These are phyloP conservation scores for Leccinum fibrillosum DNA, from an alignment of 768 basidiomycete species.

Conservation along the genomic window DNA sequence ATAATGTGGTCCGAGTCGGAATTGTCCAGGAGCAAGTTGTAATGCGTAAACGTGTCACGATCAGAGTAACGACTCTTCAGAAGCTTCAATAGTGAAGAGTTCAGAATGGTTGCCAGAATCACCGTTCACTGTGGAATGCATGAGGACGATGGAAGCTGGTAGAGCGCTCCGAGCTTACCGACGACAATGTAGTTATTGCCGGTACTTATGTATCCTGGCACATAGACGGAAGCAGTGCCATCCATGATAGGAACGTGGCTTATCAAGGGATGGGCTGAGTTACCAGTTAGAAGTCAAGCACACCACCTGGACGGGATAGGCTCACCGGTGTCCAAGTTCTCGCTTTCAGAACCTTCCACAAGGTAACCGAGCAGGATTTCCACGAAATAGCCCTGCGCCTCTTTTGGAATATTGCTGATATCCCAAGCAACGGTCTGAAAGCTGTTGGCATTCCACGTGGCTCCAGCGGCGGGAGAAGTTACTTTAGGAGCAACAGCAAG, in stretches of 20 bases:
- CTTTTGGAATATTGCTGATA: constrained; percentile 35
- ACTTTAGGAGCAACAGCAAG: constrained; percentile 42
- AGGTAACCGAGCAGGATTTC: constrained; percentile 44
- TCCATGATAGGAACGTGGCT: constrained; percentile 47
- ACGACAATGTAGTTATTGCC: constrained; percentile 57
- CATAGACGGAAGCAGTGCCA: constrained; percentile 43
- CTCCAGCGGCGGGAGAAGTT: constrained; percentile 32
- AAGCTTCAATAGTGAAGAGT: constrained; percentile 48
- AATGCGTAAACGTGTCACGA: neutral
- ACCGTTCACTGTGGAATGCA: constrained; percentile 49
- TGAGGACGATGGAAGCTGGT: neutral
- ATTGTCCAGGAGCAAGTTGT: neutral
- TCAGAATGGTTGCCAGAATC: constrained; percentile 65
- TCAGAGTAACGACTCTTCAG: neutral
- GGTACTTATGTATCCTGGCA: constrained; percentile 44
- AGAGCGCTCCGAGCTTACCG: constrained; percentile 40
- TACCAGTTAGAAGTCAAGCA: constrained; percentile 5
- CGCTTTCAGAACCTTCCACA: constrained; percentile 28
- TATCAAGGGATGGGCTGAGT: constrained; percentile 56
- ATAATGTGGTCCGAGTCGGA: neutral
- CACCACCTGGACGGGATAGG: neutral
- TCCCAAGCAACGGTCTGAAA: constrained; percentile 44
- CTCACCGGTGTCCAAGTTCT: constrained; percentile 51
- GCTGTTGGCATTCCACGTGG: constrained; percentile 37
- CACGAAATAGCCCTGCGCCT: constrained; percentile 35